Conservation (phyloP, 306 rosid genomes). For the Cicer arietinum region DNA sequence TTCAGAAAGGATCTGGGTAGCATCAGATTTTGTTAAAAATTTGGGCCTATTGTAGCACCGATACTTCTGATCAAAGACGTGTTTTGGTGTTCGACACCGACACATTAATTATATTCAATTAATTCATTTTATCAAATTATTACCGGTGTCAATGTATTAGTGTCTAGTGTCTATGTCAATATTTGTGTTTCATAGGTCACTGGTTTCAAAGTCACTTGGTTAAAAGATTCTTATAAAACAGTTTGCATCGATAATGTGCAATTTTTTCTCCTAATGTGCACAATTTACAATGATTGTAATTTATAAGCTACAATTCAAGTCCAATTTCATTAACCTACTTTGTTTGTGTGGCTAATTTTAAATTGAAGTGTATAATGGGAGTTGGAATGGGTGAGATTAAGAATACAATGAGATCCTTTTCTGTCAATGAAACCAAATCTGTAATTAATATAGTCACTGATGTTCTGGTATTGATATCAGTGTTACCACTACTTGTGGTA, state of each 20-base stretch:
- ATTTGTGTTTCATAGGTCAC: not conserved
- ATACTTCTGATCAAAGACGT: too few relatives aligned
- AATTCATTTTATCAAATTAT: too few relatives aligned
- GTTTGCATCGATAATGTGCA: not conserved
- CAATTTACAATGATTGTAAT: not conserved
- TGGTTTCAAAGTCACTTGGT: not conserved
- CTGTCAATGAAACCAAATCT: not conserved
- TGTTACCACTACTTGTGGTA: not conserved
- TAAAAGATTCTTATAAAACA: not conserved
- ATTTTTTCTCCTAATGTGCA: not conserved
- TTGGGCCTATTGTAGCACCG: too few relatives aligned
- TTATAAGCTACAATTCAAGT: not conserved
- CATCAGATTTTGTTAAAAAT: too few relatives aligned
- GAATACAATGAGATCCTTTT: not conserved
- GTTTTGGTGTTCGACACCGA: too few relatives aligned
- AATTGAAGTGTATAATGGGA: not conserved
- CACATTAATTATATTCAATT: too few relatives aligned
- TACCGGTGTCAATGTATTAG: too few relatives aligned
- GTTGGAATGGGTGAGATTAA: not conserved
- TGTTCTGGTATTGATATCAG: not conserved
- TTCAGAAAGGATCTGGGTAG: not conserved
- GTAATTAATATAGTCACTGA: not conserved
- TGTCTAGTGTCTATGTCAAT: too few relatives aligned
- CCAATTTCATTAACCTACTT: constrained; percentile 9
- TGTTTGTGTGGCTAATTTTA: not conserved